Evolutionary conservation across 257 asterid genomes (phyloP), one percentile per base, ranked within the genome.

Genomic region (Solanum okadae): DNA sequence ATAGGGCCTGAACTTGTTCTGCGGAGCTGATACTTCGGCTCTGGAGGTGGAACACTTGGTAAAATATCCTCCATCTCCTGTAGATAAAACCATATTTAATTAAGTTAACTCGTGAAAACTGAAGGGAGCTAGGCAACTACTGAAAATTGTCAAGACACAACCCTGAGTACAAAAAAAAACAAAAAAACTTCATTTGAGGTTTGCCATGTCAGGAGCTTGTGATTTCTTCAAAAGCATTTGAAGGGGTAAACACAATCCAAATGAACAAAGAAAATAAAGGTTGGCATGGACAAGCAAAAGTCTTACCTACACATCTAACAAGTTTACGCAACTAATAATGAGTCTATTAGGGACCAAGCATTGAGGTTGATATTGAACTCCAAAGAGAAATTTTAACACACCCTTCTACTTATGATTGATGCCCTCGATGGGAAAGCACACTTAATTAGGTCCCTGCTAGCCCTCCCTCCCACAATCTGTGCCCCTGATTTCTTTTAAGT

Each of bases 1-100:
- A 92, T 33, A 29, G 92, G 90, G 68, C 87, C 88, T 23, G 94
- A 92, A 73, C 94, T 92, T 88, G 93, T 91, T 88, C 93, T 82
- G 40, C 93, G 90, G 44, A 92, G 90, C 88, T 92, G 94, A 87
- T 92, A 90, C 89, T 87, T 92, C 20, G 92, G 93, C 91, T 92
- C 93, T 12, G 89, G 92, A 49, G 87, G 91, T 78, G 90, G 92
- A 33, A 85, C 88, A 70, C 65, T 68, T 8, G 93, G 90, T 75
- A 92, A 86, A 56, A 88, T 85, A 78, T 88, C 87, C 88, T 91
- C 92, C 78, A 90, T 38, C 90, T 91, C 93, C 94, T 92, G 88
- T 77, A 88, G 59, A 84, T 42, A 40, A 79, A n/a, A 49, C 84
- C 84, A 86, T 46, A 72, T 31, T 72, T 71, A 42, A 73, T 49